Evolutionary conservation across 495 filamentous ascomycete genomes (phyloP).

Genomic region (Aspergillus biplanus): DNA sequence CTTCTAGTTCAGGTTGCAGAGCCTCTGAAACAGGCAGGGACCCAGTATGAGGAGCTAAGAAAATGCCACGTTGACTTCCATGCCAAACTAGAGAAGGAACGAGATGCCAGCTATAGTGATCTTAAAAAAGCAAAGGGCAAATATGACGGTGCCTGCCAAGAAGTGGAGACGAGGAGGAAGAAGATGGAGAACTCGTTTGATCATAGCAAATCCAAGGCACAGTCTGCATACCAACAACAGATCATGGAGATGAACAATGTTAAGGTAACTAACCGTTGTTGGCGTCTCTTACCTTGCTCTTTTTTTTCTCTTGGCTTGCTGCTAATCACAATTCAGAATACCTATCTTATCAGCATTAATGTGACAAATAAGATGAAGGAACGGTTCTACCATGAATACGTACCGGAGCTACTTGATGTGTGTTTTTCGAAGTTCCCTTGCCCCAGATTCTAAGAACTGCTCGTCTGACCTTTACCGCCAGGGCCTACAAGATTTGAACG

Average conservation of each 20-base stretch:
- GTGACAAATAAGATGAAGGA: slow-evolving; percentile 96
- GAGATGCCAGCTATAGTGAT: slow-evolving; percentile 80
- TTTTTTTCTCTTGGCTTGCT: slow-evolving; percentile 2
- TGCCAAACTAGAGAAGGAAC: slow-evolving; percentile 83
- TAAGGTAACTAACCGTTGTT: slow-evolving; percentile 58
- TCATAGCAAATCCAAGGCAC: slow-evolving; percentile 79
- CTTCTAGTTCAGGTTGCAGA: slow-evolving; percentile 80
- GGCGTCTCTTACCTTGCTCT: not conserved
- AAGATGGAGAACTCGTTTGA: slow-evolving; percentile 92
- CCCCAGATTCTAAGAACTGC: not conserved
- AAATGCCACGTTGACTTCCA: slow-evolving; percentile 91
- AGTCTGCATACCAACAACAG: slow-evolving; percentile 87
- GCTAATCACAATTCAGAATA: slow-evolving; percentile 63
- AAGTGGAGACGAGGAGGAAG: slow-evolving; percentile 91
- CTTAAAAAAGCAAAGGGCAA: slow-evolving; percentile 88
- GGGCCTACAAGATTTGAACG: slow-evolving; percentile 86
- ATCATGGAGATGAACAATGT: slow-evolving; percentile 91
- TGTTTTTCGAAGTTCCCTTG: slow-evolving; percentile 30
- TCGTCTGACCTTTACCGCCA: slow-evolving; percentile 28
- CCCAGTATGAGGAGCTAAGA: slow-evolving; percentile 86
- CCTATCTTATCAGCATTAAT: slow-evolving; percentile 92
- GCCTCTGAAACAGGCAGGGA: slow-evolving; percentile 70
- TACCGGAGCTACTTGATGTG: slow-evolving; percentile 92
- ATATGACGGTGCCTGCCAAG: slow-evolving; percentile 92
- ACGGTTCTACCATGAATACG: slow-evolving; percentile 94